Percentiles rank a stretch among this genome's conserved stretches.
These are phyloP conservation scores for Ustilago lituana DNA, from an alignment of 1,284 basidiomycete genomes.

Conservation along the genomic window DNA sequence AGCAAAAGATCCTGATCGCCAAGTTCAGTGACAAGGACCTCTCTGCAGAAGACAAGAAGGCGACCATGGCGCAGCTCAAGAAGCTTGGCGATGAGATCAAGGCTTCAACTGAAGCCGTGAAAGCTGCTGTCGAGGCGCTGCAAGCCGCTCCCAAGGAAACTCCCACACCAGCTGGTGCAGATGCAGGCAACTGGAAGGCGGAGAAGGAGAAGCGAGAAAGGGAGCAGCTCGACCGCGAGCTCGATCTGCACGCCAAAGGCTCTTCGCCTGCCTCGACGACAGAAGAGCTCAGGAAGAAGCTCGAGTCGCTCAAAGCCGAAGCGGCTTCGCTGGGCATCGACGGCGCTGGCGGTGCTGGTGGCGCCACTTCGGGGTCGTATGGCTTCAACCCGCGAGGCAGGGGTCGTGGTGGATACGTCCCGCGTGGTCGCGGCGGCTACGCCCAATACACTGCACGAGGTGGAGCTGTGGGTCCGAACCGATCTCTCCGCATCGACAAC, in stretches of 20 bases:
- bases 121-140: slow-evolving; percentile 63
- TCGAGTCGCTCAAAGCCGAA: slow-evolving; percentile 85
- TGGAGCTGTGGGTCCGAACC: slow-evolving; percentile 68
- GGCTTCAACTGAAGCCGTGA: slow-evolving; percentile 67
- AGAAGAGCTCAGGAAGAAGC: slow-evolving; percentile 79
- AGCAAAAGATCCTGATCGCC: slow-evolving; percentile 87
- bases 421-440: slow-evolving; percentile 75
- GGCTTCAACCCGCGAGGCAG: slow-evolving; percentile 66
- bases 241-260: slow-evolving; percentile 67
- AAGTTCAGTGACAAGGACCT: slow-evolving; percentile 74
- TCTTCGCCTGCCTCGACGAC: slow-evolving; percentile 72
- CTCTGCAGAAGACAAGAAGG: slow-evolving; percentile 79
- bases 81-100: slow-evolving; percentile 85
- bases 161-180: slow-evolving; percentile 38
- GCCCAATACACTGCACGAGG: slow-evolving; percentile 77
- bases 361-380: too few relatives aligned
- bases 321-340: slow-evolving; percentile 83
- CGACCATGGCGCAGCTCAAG: slow-evolving; percentile 79
- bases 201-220: slow-evolving; percentile 77
- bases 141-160: slow-evolving; percentile 56
- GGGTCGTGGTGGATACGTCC: slow-evolving; percentile 65
- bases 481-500: slow-evolving; percentile 86
- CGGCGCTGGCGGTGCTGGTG: slow-evolving; percentile 56
- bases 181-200: slow-evolving; percentile 70
- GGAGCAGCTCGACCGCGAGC: slow-evolving; percentile 76